These are phyloP conservation scores for Aspergillus nanangensis DNA, from an alignment of 495 filamentous ascomycete species.

Conservation along the genomic window DNA sequence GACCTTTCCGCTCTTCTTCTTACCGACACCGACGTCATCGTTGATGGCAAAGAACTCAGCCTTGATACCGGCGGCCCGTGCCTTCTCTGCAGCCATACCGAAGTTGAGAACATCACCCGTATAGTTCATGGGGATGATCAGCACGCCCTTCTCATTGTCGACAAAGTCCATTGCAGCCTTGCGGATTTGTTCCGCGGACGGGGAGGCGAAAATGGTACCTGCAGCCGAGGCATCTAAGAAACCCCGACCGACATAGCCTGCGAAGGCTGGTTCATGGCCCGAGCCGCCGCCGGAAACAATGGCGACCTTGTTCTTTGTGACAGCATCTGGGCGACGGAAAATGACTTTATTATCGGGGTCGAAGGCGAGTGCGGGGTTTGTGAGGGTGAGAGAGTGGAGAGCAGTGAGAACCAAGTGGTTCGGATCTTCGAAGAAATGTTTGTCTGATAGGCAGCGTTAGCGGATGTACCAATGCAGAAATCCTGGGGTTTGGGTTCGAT, in stretches of 20 bases:
- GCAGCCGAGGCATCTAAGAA: conserved; percentile 83
- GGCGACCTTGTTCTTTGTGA: conserved; percentile 58
- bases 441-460: conserved; percentile 38
- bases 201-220: conserved; percentile 90
- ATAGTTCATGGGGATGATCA: conserved; percentile 66
- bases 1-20: conserved; percentile 79
- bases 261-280: conserved; percentile 91
- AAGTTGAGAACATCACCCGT: conserved; percentile 88
- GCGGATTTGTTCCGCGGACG: conserved; percentile 81
- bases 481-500: conserved; percentile 5
- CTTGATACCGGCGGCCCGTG: conserved; percentile 69
- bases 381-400: conserved; percentile 70
- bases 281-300: conserved; percentile 87
- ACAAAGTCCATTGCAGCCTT: conserved; percentile 69
- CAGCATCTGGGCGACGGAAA: conserved; percentile 62
- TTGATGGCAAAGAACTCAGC: conserved; percentile 93
- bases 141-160: conserved; percentile 63
- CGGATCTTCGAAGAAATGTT: conserved; percentile 92
- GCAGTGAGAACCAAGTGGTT: conserved; percentile 73
- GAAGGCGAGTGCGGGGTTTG: conserved; percentile 79
- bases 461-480: conserved; percentile 6
- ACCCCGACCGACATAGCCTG: conserved; percentile 65
- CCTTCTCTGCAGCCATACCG: conserved; percentile 91
- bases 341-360: conserved; percentile 82
- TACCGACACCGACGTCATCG: conserved; percentile 93